A percentile compares a stretch with the other conserved stretches of the same genome.
These are phyloP conservation scores for Russula sp. DNA, from an alignment of 768 basidiomycete species.

Conservation along the genomic window DNA sequence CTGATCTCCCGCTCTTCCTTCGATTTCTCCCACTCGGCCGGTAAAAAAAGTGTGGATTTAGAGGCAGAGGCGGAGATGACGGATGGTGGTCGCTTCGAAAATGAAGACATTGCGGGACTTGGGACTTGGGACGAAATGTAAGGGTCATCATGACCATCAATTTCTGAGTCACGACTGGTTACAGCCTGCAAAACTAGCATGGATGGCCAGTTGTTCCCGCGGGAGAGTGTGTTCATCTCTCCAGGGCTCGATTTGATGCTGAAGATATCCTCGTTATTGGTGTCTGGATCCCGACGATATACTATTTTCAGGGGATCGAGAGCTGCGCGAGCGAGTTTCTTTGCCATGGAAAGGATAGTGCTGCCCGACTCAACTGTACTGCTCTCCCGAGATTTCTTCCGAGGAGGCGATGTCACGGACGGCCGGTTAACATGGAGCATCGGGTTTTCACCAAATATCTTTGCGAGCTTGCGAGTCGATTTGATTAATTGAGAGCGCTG, in stretches of 20 bases:
- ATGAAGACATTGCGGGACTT: neutral
- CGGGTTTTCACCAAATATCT: constrained; percentile 30
- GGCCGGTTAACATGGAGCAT: constrained; percentile 9
- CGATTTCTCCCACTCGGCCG: constrained; percentile 12
- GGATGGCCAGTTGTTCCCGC: neutral
- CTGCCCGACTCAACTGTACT: neutral
- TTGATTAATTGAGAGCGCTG: constrained; percentile 25
- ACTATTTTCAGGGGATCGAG: constrained; percentile 4
- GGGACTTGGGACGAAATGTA: neutral
- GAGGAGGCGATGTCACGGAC: neutral
- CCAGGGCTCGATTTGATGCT: neutral
- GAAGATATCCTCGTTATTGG: neutral
- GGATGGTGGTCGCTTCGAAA: constrained; percentile 14
- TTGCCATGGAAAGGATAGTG: constrained; percentile 5
- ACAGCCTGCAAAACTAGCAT: neutral
- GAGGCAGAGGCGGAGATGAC: constrained; percentile 14
- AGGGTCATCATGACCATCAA: neutral
- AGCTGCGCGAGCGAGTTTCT: constrained; percentile 16
- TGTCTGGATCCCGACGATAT: constrained; percentile 7
- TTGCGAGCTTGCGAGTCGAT: constrained; percentile 28
- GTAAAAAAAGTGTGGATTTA: neutral
- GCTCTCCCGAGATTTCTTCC: neutral
- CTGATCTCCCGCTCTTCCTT: constrained; percentile 13
- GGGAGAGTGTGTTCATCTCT: neutral
- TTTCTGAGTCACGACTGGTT: neutral